phyloP scores from a whole-genome alignment of 2,329 filamentous ascomycete genomes.

The Fusarium oxysporum region DNA sequence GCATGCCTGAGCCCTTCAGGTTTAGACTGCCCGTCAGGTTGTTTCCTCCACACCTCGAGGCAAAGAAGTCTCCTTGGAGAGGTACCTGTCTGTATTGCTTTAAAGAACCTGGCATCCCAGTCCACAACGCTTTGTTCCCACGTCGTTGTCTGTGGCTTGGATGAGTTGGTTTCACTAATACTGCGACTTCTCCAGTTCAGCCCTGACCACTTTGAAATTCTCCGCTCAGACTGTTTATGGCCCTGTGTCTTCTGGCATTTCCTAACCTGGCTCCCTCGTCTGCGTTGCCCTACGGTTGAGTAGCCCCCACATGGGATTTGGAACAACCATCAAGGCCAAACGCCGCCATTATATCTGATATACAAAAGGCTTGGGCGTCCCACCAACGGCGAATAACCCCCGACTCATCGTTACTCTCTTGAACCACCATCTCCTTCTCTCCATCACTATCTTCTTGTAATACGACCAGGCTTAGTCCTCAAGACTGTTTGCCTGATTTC shows the following conservation, averaged over 20 bases:
- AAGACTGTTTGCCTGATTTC: constrained; percentile 19
- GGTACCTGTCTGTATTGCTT: constrained; percentile 34
- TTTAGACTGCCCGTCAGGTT: constrained; percentile 46
- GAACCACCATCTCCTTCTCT: constrained; percentile 16
- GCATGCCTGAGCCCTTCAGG: constrained; percentile 46
- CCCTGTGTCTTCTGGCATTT: constrained; percentile 51
- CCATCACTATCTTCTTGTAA: constrained; percentile 12
- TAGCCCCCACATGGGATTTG: constrained; percentile 34
- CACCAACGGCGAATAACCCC: constrained; percentile 32
- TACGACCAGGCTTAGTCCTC: constrained; percentile 17
- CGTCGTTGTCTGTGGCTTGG: constrained; percentile 44
- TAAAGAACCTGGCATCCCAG: constrained; percentile 41
- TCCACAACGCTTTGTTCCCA: constrained; percentile 43
- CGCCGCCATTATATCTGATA: constrained; percentile 46
- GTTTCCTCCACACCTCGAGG: constrained; percentile 47
- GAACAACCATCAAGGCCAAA: constrained; percentile 41
- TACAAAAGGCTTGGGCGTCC: constrained; percentile 48
- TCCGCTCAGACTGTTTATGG: constrained; percentile 43
- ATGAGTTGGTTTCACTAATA: constrained; percentile 46
- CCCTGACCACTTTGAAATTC: constrained; percentile 45
- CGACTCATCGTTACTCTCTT: constrained; percentile 23
- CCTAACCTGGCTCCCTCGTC: constrained; percentile 54
- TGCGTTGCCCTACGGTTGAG: constrained; percentile 49
- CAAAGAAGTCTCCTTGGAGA: constrained; percentile 29
- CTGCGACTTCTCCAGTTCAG: constrained; percentile 43